Percentiles rank a stretch among this genome's conserved stretches.
These are phyloP conservation scores for Paraglomus occultum DNA, from an alignment of 192 early-diverging fungal species.

Conservation along the genomic window DNA sequence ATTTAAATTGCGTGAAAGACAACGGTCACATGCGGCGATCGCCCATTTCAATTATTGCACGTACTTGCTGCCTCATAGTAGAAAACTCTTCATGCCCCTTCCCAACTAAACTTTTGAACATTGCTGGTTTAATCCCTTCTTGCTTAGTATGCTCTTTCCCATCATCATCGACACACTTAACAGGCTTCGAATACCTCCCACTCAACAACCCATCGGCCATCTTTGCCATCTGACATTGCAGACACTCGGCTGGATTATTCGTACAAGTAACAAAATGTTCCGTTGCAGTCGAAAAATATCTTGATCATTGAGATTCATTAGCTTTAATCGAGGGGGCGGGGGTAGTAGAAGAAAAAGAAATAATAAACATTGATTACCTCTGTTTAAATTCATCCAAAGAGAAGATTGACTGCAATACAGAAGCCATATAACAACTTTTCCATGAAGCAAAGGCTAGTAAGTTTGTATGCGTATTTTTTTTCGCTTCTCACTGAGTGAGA, in stretches of 20 bases:
- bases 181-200: conserved; percentile 77
- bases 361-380: conserved; percentile 46
- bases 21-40: too few species aligned
- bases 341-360: neutral
- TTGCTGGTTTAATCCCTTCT: conserved; percentile 81
- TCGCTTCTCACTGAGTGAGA: neutral
- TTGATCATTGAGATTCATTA: neutral
- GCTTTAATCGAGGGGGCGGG: neutral
- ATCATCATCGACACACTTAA: conserved; percentile 35
- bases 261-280: conserved; percentile 53
- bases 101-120: conserved; percentile 90
- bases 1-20: neutral
- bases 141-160: conserved; percentile 54
- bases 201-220: conserved; percentile 87
- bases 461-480: neutral
- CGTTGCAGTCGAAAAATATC: conserved; percentile 37
- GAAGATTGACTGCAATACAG: conserved; percentile 89
- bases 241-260: conserved; percentile 67
- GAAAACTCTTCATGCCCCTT: conserved; percentile 92
- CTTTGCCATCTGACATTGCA: conserved; percentile 91
- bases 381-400: conserved; percentile 72
- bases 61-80: conserved; percentile 92
- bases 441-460: neutral
- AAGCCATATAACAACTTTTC: conserved; percentile 93
- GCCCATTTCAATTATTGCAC: neutral